Percentiles rank a stretch among this genome's conserved stretches.
These are phyloP conservation scores for Arthrobotrys pseudoclavata DNA, from an alignment of 2,329 filamentous ascomycete genomes.

Conservation along the genomic window DNA sequence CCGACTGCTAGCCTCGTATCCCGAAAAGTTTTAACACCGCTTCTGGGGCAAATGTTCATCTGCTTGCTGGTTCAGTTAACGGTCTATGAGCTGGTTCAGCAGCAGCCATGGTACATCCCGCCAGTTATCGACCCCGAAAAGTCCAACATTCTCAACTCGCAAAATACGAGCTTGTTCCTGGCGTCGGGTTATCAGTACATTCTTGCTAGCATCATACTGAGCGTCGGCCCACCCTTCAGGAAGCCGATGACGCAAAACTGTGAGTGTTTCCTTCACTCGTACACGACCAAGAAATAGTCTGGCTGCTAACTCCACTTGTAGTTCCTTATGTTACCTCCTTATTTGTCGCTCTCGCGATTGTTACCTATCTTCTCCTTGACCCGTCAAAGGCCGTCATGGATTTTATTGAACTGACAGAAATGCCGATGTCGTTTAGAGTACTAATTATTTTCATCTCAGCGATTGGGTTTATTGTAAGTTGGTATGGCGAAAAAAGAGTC, in stretches of 20 bases:
- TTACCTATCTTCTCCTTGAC: constrained; percentile 82
- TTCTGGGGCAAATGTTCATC: constrained; percentile 88
- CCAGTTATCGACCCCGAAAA: constrained; percentile 82
- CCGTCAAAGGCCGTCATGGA: constrained; percentile 78
- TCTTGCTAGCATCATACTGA: constrained; percentile 87
- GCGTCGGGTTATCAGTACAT: constrained; percentile 96
- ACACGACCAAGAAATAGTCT: constrained; percentile 20
- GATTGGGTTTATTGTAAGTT: constrained; percentile 77
- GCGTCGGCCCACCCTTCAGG: constrained; percentile 90
- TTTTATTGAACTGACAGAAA: constrained; percentile 87
- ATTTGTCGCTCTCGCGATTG: constrained; percentile 75
- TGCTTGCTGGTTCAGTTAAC: constrained; percentile 82
- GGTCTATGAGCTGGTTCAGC: constrained; percentile 79
- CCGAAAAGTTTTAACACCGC: constrained; percentile 87
- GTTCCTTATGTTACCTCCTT: constrained; percentile 89
- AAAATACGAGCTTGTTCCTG: constrained; percentile 92
- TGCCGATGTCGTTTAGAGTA: constrained; percentile 79
- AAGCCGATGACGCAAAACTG: constrained; percentile 83
- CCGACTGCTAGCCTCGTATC: constrained; percentile 94
- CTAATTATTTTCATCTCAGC: constrained; percentile 79
- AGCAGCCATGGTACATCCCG: constrained; percentile 87
- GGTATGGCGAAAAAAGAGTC: constrained; percentile 78
- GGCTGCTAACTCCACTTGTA: constrained; percentile 65
- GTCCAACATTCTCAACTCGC: constrained; percentile 88
- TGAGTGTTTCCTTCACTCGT: constrained; percentile 67